phyloP scores from a whole-genome alignment of 2,329 filamentous ascomycete species.

The Thielaviopsis ethacetica region DNA sequence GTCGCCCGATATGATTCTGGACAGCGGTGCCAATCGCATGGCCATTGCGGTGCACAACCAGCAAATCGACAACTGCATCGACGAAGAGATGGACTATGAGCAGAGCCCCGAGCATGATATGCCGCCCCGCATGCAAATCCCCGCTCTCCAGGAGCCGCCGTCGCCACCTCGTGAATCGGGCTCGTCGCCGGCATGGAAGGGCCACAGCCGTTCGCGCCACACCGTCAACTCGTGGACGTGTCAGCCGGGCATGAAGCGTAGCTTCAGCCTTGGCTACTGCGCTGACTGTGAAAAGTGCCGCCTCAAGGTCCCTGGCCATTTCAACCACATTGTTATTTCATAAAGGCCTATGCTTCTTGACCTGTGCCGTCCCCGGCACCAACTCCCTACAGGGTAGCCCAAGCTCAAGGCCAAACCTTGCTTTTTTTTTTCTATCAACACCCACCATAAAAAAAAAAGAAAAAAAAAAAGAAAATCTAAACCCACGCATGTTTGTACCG shows the following conservation, averaged over 20 bases:
- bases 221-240: slow-evolving; percentile 44
- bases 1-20: slow-evolving; percentile 19
- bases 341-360: slow-evolving; percentile 21
- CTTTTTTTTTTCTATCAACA: not conserved
- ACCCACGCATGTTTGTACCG: not conserved
- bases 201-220: slow-evolving; percentile 41
- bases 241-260: slow-evolving; percentile 49
- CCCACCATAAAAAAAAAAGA: not conserved
- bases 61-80: slow-evolving; percentile 14
- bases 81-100: slow-evolving; percentile 11
- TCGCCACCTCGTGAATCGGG: slow-evolving; percentile 18
- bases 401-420: not conserved
- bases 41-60: not conserved
- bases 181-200: slow-evolving; percentile 31
- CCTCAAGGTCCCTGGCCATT: slow-evolving; percentile 60
- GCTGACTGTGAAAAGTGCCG: slow-evolving; percentile 66
- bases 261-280: slow-evolving; percentile 63
- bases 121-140: slow-evolving; percentile 9
- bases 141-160: slow-evolving; percentile 18
- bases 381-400: not conserved
- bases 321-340: slow-evolving; percentile 60
- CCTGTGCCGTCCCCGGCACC: not conserved
- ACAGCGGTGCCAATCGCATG: slow-evolving; percentile 18
- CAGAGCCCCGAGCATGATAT: slow-evolving; percentile 9
- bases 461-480: not conserved